These are phyloP conservation scores for Cryptococcus amylolentus DNA, from an alignment of 1,284 basidiomycete species.

Conservation along the genomic window DNA sequence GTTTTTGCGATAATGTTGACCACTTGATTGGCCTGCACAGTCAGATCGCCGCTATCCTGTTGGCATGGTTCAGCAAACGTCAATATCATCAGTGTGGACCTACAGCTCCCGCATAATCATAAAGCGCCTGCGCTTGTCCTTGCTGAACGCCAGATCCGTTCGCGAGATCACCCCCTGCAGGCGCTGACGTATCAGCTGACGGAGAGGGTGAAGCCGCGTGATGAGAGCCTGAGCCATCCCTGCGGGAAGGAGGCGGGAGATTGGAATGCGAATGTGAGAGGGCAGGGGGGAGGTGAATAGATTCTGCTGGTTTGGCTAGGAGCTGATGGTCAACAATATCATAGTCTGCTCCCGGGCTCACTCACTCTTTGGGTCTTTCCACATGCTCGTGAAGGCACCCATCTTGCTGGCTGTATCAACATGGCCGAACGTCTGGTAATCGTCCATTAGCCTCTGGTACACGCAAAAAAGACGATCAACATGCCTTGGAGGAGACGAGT, in stretches of 20 bases:
- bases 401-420: constrained; percentile 33
- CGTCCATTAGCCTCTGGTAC: neutral
- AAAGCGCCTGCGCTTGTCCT: constrained; percentile 40
- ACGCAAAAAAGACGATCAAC: neutral
- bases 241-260: constrained; percentile 22
- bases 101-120: constrained; percentile 40
- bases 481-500: constrained; percentile 20
- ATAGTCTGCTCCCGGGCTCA: neutral
- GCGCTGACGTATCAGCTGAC: neutral
- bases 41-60: constrained; percentile 37
- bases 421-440: constrained; percentile 31
- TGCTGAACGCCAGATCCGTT: constrained; percentile 1
- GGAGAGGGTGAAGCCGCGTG: constrained; percentile 1
- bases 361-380: constrained; percentile 35
- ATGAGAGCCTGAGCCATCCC: constrained; percentile 9
- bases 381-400: constrained; percentile 37
- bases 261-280: constrained; percentile 9
- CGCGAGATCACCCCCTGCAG: neutral
- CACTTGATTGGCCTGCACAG: constrained; percentile 37
- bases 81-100: constrained; percentile 5
- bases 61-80: neutral
- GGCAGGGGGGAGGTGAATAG: constrained; percentile 11
- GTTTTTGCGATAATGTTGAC: constrained; percentile 44
- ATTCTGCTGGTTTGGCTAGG: constrained; percentile 2
- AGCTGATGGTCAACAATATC: no score